A percentile compares a stretch with the other conserved stretches of the same genome.
Evolutionary conservation across 805 yeast species (phyloP).

Genomic region (Pichia paraexigua): DNA sequence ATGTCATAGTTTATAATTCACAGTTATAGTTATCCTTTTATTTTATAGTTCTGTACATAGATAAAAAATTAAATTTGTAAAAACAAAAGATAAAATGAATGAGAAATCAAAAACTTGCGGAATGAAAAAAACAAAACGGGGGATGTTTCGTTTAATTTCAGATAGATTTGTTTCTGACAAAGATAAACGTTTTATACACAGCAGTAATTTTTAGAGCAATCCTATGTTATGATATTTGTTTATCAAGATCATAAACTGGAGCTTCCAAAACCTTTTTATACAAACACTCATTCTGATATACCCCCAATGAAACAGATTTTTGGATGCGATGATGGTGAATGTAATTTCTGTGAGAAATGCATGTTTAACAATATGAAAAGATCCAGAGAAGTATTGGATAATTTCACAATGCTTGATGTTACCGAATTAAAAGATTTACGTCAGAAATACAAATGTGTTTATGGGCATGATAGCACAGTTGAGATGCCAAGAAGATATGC

Average conservation of each 20-base stretch:
- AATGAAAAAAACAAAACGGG: background rate
- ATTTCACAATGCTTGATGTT: background rate
- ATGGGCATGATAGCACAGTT: background rate
- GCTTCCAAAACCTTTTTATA: background rate
- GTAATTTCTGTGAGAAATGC: constrained; percentile 2
- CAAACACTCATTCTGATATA: background rate
- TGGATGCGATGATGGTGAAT: background rate
- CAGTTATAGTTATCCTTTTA: background rate
- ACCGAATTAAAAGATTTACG: background rate
- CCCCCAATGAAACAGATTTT: background rate
- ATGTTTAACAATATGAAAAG: background rate
- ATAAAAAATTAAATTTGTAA: background rate
- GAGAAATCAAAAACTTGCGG: background rate
- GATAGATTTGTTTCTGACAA: too few relatives aligned
- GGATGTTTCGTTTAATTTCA: too few relatives aligned
- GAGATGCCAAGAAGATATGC: background rate
- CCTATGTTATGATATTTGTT: background rate
- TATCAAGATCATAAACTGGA: background rate
- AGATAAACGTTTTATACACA: too few relatives aligned
- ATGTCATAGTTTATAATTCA: background rate
- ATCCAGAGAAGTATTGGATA: background rate
- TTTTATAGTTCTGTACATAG: background rate
- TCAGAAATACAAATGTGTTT: background rate
- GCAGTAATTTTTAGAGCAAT: background rate
- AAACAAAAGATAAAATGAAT: background rate